Percentiles rank a stretch among this genome's conserved stretches.
Conservation (phyloP, 768 basidiomycete genomes). For the Sarcodon aspratus region DNA sequence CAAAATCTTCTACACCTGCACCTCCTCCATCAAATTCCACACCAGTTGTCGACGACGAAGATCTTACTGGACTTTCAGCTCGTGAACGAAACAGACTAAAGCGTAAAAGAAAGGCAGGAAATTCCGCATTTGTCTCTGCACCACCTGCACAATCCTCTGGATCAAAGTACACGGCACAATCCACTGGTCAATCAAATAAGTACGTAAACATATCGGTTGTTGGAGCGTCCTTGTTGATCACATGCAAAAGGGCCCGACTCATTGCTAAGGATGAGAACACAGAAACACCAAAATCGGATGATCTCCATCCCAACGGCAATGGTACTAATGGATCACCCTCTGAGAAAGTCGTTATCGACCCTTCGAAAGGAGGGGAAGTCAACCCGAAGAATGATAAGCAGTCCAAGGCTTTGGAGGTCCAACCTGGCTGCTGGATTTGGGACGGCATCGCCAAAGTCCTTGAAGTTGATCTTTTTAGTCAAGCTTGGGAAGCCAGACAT, state of each 20-base stretch:
- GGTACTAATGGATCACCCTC: conserved; percentile 25
- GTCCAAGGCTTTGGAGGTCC: conserved; percentile 67
- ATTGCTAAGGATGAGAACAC: conserved; percentile 50
- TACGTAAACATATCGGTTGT: conserved; percentile 15
- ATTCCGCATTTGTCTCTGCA: conserved; percentile 69
- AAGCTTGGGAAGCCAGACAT: conserved; percentile 89
- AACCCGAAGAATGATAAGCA: conserved; percentile 68
- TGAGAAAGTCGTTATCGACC: conserved; percentile 70
- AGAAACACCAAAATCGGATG: conserved; percentile 36
- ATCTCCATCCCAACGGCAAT: conserved; percentile 23
- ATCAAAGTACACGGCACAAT: conserved; percentile 49
- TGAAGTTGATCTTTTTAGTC: conserved; percentile 74
- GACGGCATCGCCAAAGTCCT: conserved; percentile 71
- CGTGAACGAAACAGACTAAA: conserved; percentile 92
- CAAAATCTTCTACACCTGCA: conserved; percentile 32
- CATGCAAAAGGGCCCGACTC: conserved; percentile 49
- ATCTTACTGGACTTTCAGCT: conserved; percentile 60
- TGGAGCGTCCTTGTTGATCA: not conserved
- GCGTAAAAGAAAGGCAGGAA: conserved; percentile 85
- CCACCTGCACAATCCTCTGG: conserved; percentile 42
- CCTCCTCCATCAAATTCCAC: conserved; percentile 33
- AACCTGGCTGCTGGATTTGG: conserved; percentile 76
- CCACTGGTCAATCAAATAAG: conserved; percentile 52
- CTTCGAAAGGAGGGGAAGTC: conserved; percentile 77
- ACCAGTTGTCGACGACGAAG: conserved; percentile 28